phyloP scores from a whole-genome alignment of 176 grass and related monocot genomes.

The Phyllostachys edulis region DNA sequence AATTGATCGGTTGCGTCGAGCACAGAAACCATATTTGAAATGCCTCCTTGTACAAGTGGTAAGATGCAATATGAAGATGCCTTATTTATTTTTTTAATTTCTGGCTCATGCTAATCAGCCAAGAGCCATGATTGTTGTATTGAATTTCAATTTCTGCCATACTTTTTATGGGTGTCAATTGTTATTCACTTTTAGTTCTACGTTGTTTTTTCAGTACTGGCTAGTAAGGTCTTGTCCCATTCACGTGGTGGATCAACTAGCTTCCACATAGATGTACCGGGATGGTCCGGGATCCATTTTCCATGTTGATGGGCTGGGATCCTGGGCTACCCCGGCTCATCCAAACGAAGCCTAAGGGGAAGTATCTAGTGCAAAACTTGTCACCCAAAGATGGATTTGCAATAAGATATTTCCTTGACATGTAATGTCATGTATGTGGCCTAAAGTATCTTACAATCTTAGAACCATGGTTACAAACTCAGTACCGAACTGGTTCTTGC shows the following conservation, averaged over 20 bases:
- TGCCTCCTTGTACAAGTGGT: constrained; percentile 91
- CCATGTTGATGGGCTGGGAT: not conserved
- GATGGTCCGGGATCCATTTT: not conserved
- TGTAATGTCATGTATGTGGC: not conserved
- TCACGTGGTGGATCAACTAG: not conserved
- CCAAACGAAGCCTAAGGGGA: not conserved
- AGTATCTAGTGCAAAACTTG: not conserved
- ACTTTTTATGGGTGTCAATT: not conserved
- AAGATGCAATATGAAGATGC: constrained; percentile 7
- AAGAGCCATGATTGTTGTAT: not conserved
- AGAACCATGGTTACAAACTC: not conserved
- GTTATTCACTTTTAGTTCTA: not conserved
- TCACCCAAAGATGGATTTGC: not conserved
- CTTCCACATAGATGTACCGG: not conserved
- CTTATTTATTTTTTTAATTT: not conserved
- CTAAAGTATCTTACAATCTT: not conserved
- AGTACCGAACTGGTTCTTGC: not conserved
- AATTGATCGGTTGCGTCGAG: constrained; percentile 58
- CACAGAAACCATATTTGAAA: constrained; percentile 73
- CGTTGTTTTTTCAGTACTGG: not conserved
- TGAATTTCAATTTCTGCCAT: not conserved
- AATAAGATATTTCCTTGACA: not conserved
- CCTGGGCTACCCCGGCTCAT: not conserved
- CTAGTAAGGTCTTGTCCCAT: not conserved
- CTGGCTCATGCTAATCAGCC: not conserved